Base-by-base conservation (phyloP, 1,139 yeast species). In the Arxiozyma heterogenica region DNA sequence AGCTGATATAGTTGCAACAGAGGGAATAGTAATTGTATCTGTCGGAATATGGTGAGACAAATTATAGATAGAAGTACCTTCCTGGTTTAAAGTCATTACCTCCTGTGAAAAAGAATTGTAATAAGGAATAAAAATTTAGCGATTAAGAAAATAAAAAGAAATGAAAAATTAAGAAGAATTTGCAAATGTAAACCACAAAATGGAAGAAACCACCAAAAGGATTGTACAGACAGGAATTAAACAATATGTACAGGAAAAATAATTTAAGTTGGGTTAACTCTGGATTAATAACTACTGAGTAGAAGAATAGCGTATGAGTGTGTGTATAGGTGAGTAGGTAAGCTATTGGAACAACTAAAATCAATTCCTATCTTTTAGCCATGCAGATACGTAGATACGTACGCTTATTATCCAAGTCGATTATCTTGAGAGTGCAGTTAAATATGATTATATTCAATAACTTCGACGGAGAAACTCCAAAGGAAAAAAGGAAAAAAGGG, bases 71-170 rank as follows among this genome's bases (percentile, higher is more conserved):
- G 42, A 38, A 21, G 21, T 38, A 22, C 21, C 27, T 43, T 43
- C 45, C 21, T 22, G 4, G n/a, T 12, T 23, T 21, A 43, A 20
- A 43, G 49, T 82, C 83, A 53, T 44, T 25, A 23, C n/a, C 39
- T 34, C 2, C n/a, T 9, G 38, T 17, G 44, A 8, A n/a, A 44
- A 20, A 30, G 21, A 11, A 41, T n/a, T n/a, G n/a, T n/a, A 30
- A 41, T 18, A 48, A 30, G 7, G 38, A 39, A 15, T 22, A 21
- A 6, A 43, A 43, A 3, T 8, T 27, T 27, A 27, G 30, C 30
- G 8, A 27, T 5, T 7, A 5, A 27, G 9, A 8, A 27, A 27
- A 27, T 27, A 27, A 27, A 27, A 27, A 27, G 12, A 34, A 12
- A 34, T 15, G n/a, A 34, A n/a, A 17, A 4, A n/a, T n/a, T n/a